Evolutionary conservation across 2,329 filamentous ascomycete genomes (phyloP).

Genomic region (Incumbomyces delicatus): DNA sequence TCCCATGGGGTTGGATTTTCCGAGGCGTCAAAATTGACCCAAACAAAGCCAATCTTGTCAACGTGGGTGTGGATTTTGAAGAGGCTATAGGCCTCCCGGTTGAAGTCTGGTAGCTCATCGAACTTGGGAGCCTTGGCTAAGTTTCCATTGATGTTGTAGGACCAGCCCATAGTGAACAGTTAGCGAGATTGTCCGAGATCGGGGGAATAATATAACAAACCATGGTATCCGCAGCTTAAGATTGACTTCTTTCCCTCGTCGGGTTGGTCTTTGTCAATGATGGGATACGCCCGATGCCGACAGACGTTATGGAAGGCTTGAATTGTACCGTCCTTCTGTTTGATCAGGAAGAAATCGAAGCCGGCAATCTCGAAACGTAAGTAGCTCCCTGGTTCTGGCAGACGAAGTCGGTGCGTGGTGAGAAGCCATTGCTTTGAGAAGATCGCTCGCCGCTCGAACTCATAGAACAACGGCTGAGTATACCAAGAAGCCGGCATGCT

Average conservation of each 20-base stretch:
- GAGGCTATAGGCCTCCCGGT: conserved; percentile 47
- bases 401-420: conserved; percentile 31
- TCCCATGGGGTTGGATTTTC: conserved; percentile 38
- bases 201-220: too few relatives aligned
- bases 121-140: conserved; percentile 52
- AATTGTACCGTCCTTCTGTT: conserved; percentile 41
- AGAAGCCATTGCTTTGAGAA: conserved; percentile 42
- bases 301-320: conserved; percentile 56
- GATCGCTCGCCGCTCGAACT: conserved; percentile 40
- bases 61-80: conserved; percentile 27
- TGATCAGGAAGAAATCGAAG: conserved; percentile 46
- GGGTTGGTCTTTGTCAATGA: conserved; percentile 37
- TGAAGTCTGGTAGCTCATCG: conserved; percentile 47
- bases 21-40: conserved; percentile 46
- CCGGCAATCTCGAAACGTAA: conserved; percentile 27
- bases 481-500: conserved; percentile 47
- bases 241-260: too few relatives aligned
- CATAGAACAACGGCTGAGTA: conserved; percentile 38
- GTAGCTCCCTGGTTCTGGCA: conserved; percentile 38
- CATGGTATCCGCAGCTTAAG: conserved; percentile 53
- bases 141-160: conserved; percentile 48
- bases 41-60: conserved; percentile 37
- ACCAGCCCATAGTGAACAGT: conserved; percentile 37
- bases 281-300: conserved; percentile 48
- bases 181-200: neutral